Base-by-base conservation (phyloP, 352 stramenopile species). In the Pythium phragmitis region DNA sequence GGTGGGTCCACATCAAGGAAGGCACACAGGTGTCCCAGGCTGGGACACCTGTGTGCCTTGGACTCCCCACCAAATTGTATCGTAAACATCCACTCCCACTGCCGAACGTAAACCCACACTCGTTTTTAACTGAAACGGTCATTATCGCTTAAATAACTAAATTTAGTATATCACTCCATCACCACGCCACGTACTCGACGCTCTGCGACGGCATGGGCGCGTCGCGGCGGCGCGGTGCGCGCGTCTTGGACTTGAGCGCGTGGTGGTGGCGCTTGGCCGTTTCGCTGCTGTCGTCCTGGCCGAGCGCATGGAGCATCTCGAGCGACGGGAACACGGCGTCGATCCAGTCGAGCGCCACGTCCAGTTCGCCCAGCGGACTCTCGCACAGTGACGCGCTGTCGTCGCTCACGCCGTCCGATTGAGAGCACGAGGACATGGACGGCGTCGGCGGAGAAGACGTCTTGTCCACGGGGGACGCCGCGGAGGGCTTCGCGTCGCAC, bases 251-350 rank as follows among this genome's bases (percentile, higher is more conserved):
- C 37, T 42, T 42, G 37, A 16, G 37, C 6, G 26, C 26, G 26
- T 42, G 37, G 7, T 42, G 14, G 37, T 42, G 37, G 37, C 37
- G 37, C 19, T 45, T 46, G 45, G 30, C 39, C 17, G 16, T 48
- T 8, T 46, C 21, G 34, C 7, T 41, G 68, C 37, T 42, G 36
- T 58, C 51, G 36, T 48, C 47, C 51, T 36, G 47, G 51, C 47
- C 51, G 4, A 58, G 51, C 21, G 37, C 9, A 9, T 16, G 9
- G 37, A 16, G 9, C 37, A 42, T 42, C 37, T 42, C 37, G 37
- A 42, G 37, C 37, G 37, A 42, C 39, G 79, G 71, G 52, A 88
- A 90, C 41, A 90, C 67, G n/a, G 73, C 73, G 69, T 90, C 81
- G 46, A 90, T 76, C 79, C 79, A 90, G 30, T 82, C 68, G 42